Base-by-base conservation (phyloP, 306 rosid genomes). In the Vicia villosa region DNA sequence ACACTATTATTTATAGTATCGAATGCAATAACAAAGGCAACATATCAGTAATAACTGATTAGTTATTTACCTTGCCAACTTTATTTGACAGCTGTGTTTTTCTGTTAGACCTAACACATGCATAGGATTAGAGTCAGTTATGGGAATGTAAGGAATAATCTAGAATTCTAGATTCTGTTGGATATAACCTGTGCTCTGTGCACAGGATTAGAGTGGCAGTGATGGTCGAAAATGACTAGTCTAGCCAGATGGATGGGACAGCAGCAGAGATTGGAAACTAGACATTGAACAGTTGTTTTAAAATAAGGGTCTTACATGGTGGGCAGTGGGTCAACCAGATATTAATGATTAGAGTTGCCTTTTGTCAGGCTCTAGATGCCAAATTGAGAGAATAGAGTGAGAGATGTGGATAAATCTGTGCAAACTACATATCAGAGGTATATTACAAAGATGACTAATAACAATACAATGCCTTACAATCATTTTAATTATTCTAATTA, bases 321-420 rank as follows among this genome's bases (percentile, higher is more conserved):
- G 26, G 56, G 8, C 26, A 50, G 28, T 50, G 11, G 28, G 57
- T 17, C 57, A 51, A 20, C 30, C 28, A 21, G 57, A 24, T 51
- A 51, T 20, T 51, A 26, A 51, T 51, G 57, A 51, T 51, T 51
- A 20, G 30, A 51, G 57, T 51, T 51, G 58, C 14, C 58, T 51
- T 7, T 22, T 22, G 28, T 20, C 51, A 20, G 58, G 58, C 21
- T 20, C 58, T 51, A 51, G 58, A 51, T 20, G 10, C 32, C 30
- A 51, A 51, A 51, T 20, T 20, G 30, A 20, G 30, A 20, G 14
- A 20, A 51, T 19, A 51, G 58, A 51, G 12, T 16, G 58, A 51
- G 58, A 51, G 32, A 51, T 32, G 10, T 51, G 58, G 58, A 51
- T 20, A 51, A 20, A 20, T 15, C 7, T 51, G 58, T 51, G 30